Evolutionary conservation across 2,329 filamentous ascomycete genomes (phyloP), one percentile per base, ranked within the genome.

Genomic region (Cordyceps farinosa): DNA sequence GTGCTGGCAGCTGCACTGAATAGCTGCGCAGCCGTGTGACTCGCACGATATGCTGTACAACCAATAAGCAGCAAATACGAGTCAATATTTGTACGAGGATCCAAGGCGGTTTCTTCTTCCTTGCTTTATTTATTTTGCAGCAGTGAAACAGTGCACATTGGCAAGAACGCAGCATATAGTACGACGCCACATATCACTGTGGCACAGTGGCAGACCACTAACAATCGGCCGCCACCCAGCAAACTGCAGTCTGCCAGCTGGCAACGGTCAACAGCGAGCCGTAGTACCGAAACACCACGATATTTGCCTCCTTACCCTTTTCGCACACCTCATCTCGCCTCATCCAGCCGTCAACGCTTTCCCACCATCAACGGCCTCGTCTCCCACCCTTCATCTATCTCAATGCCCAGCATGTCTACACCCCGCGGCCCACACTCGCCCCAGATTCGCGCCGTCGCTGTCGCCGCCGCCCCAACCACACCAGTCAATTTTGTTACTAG

Each of bases 371-470:
- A 10, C 47, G 6, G 8, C 22, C 22, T 22, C 47, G 7, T 42
- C 34, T 22, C n/a, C 58, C 48, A 9, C 36, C 30, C 7, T 42
- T 38, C 29, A 15, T n/a, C 30, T 34, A 15, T 29, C 57, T 5
- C 30, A n/a, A 53, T 17, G 1, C 27, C 38, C n/a, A 52, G 17
- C 22, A 44, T 52, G 57, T 32, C 48, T 36, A 56, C 8, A 36
- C 38, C 38, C 48, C 48, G 38, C 48, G 58, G 48, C 38, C 48
- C 58, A 45, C 58, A 52, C 29, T 45, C 48, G 38, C 48, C 58
- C 48, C 48, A n/a, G 48, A 45, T n/a, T 52, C 48, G 38, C 44
- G 30, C 38, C 47, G n/a, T 60, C 38, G 29, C 11, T 8, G 32
- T 47, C 45, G n/a, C 52, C 38, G 29, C 11, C 15, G 32, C 57